Base-by-base conservation (phyloP, 768 basidiomycete species). In the Wakefieldia striispora region DNA sequence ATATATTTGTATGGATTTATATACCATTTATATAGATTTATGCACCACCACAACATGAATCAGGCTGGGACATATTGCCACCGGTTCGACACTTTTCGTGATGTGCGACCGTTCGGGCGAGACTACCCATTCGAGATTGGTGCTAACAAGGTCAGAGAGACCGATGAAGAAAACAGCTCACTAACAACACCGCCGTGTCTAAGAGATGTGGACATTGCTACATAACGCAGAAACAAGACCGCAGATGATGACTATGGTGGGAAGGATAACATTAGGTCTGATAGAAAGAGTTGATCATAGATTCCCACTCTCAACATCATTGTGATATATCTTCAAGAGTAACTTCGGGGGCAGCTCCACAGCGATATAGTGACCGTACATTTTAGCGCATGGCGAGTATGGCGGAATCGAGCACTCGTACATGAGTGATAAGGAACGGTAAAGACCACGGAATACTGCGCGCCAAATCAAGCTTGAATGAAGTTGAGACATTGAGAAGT, bases 101-200 rank as follows among this genome's bases (percentile, higher is more conserved):
- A n/a, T n/a, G n/a, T n/a, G n/a, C 79, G 64, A 91, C 87, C 4
- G 84, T 83, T 6, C 88, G 88, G 8, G 81, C 71, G 66, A 91
- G 90, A 56, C 87, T 81, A 40, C 45, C 53, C 37, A 69, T 57
- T 41, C 26, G 42, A 37, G 7, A 44, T 47, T 14, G 29, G 77
- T 70, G 16, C 73, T 14, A 34, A 70, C 42, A 73, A 29, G 29
- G 23, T 69, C 3, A 75, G 29, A 29, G 8, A 74, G 12, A 17
- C 39, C 33, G n/a, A 45, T 13, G 36, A 24, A 36, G 35, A 9
- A 27, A 42, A 9, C 21, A 43, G 51, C 61, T 37, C 46, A 61
- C 59, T 56, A 61, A n/a, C 59, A 23, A 58, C 20, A 61, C 29
- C 0, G 47, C 52, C 11, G 50, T 42, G 19, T 57, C 59, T 62